Base-by-base conservation (phyloP, 345 rosid species). In the sweet orange (Citrus sinensis) region DNA sequence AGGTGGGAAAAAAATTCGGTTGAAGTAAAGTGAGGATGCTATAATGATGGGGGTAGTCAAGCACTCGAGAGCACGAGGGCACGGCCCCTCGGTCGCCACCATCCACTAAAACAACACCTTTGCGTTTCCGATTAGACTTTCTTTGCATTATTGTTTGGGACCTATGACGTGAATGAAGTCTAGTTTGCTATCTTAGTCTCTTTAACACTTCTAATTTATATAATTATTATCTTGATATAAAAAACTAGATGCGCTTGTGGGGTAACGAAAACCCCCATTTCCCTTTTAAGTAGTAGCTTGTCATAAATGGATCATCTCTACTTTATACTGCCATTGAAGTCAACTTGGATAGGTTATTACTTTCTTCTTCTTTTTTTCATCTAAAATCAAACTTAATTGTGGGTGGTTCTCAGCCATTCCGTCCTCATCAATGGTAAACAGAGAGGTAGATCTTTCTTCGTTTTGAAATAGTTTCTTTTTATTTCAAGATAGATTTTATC, bases 41-140 rank as follows among this genome's bases (percentile, higher is more conserved):
- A 80, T 86, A 67, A 84, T 84, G 85, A 82, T 82, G 85, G 79
- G 74, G 84, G 78, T 61, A 20, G 77, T 39, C 30, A 82, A 72
- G 87, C 82, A 84, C 81, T 84, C 76, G 87, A 85, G 81, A 86
- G 86, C 82, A 58, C 0, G 81, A 69, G 46, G 81, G 82, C 66
- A 82, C 82, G 81, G 77, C 64, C 79, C 79, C 51, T 39, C 34
- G 34, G 34, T 32, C 79, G 63, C 79, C 79, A 58, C 79, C 81
- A 49, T 63, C 83, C 76, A 61, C 85, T 69, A 71, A 69, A 69
- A 7, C 9, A 30, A 32, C 20, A 30, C 4, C 22, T 71, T 80
- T 80, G 83, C 78, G 71, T 79, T 66, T 75, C 74, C 62, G 71
- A 75, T 78, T 84, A 80, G 76, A 58, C 78, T 74, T 67, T 40